phyloP scores from a whole-genome alignment of 169 alveolate species.

The Plasmodium chabaudi region DNA sequence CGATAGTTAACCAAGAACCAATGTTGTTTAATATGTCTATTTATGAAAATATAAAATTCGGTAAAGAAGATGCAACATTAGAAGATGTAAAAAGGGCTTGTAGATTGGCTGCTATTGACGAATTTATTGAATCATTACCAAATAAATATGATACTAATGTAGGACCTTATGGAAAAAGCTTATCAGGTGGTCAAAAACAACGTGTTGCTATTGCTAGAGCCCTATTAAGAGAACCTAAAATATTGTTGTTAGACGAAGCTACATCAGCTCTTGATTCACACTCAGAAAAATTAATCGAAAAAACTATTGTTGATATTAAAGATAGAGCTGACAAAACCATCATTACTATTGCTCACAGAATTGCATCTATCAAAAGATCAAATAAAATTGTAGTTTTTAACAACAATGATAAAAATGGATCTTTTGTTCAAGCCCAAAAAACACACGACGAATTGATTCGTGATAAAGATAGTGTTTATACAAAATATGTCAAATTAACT shows the following conservation, averaged over 20 bases:
- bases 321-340: constrained; percentile 85
- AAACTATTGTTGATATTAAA: constrained; percentile 67
- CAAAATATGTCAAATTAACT: constrained; percentile 67
- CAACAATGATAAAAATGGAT: constrained; percentile 84
- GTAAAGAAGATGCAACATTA: constrained; percentile 91
- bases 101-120: constrained; percentile 88
- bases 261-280: constrained; percentile 95
- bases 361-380: constrained; percentile 89
- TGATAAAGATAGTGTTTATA: constrained; percentile 48
- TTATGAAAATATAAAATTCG: constrained; percentile 92
- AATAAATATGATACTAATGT: constrained; percentile 89
- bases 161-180: constrained; percentile 88
- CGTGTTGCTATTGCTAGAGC: constrained; percentile 93
- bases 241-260: constrained; percentile 96
- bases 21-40: constrained; percentile 93
- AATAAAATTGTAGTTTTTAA: constrained; percentile 86
- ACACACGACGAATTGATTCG: constrained; percentile 89
- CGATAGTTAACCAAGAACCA: constrained; percentile 92
- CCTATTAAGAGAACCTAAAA: constrained; percentile 87
- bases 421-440: constrained; percentile 89
- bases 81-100: constrained; percentile 90
- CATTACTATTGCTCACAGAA: constrained; percentile 94
- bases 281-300: constrained; percentile 83
- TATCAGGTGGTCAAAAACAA: constrained; percentile 93
- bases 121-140: constrained; percentile 87